phyloP scores from a whole-genome alignment of 192 early-diverging fungal species.

The Chytriomyces confervae region DNA sequence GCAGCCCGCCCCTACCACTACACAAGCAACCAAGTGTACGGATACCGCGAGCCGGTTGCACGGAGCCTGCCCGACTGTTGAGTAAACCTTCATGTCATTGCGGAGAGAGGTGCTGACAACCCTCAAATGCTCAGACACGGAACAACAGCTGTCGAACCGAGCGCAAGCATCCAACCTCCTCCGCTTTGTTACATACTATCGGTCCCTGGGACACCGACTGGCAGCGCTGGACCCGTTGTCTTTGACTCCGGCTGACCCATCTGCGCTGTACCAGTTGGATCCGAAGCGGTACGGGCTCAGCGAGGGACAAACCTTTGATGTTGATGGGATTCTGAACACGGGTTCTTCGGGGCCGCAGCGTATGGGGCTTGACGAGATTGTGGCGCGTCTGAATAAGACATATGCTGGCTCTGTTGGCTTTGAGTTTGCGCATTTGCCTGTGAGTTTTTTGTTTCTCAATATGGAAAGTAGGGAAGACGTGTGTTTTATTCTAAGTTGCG shows the following conservation, averaged over 20 bases:
- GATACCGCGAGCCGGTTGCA: conserved; percentile 80
- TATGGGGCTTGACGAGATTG: conserved; percentile 72
- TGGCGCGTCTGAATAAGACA: conserved; percentile 68
- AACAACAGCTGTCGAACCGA: conserved; percentile 82
- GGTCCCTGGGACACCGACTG: conserved; percentile 80
- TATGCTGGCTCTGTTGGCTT: conserved; percentile 86
- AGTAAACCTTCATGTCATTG: conserved; percentile 21
- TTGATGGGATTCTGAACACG: conserved; percentile 76
- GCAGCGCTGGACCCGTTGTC: conserved; percentile 88
- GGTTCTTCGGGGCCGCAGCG: conserved; percentile 48
- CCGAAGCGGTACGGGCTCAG: conserved; percentile 85
- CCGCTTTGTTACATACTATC: conserved; percentile 74
- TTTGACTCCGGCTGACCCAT: conserved; percentile 63
- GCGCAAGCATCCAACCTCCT: conserved; percentile 83
- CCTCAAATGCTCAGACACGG: conserved; percentile 57
- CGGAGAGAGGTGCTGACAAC: not conserved
- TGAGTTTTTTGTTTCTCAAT: conserved; percentile 39
- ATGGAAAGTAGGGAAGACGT: not conserved
- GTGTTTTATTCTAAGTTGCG: not conserved
- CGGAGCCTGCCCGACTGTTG: conserved; percentile 77
- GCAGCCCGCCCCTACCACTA: conserved; percentile 60
- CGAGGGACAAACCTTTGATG: conserved; percentile 58
- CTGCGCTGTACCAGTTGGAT: conserved; percentile 69
- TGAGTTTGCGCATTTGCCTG: conserved; percentile 94
- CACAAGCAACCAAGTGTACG: conserved; percentile 79